Base-by-base conservation (phyloP, 176 grass and related monocot genomes). In the Zoysia pacifica region DNA sequence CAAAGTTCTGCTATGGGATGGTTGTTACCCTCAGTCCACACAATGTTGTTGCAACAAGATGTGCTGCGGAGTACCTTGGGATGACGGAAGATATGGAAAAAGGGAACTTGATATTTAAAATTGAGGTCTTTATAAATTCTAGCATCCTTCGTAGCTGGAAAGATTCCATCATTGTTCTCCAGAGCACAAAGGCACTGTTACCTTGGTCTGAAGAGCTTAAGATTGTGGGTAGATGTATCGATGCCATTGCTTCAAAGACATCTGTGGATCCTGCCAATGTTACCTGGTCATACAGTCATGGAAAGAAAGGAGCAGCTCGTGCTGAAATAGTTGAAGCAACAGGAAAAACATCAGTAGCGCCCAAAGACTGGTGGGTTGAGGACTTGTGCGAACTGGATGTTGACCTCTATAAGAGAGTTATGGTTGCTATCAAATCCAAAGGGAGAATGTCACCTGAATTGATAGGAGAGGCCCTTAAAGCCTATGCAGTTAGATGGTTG, bases 1-100 rank as follows among this genome's bases (percentile, higher is more conserved):
- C 93, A 48, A 99, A 99, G 65, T 99, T 99, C 87, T 99, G 97
- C 82, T 99, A 99, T 50, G 97, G 97, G 47, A 96, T 99, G 86
- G 81, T 85, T 47, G 97, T 96, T n/a, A 99, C 93, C 43, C 82
- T 99, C 39, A 96, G 88, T 71, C 86, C 97, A 38, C 90, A 96
- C 86, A 99, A 96, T 75, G 90, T 96, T 51, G 93, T 90, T 45
- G 90, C 90, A 45, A 70, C 90, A 77, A 92, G 93, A 87, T 99
- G 93, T 74, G 93, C 93, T 14, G 90, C 93, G 1, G 90, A 96
- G 69, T 91, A 86, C 72, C 90, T 99, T 39, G 93, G 93, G 84
- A 99, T 99, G 97, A 91, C 86, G 2, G 97, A 99, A 78, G 93
- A 89, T 36, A 81, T 91, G 72, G 97, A 99, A 18, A 99, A 93